Evolutionary conservation across 352 stramenopile genomes (phyloP).

Genomic region (Globisporangium apiculatum): DNA sequence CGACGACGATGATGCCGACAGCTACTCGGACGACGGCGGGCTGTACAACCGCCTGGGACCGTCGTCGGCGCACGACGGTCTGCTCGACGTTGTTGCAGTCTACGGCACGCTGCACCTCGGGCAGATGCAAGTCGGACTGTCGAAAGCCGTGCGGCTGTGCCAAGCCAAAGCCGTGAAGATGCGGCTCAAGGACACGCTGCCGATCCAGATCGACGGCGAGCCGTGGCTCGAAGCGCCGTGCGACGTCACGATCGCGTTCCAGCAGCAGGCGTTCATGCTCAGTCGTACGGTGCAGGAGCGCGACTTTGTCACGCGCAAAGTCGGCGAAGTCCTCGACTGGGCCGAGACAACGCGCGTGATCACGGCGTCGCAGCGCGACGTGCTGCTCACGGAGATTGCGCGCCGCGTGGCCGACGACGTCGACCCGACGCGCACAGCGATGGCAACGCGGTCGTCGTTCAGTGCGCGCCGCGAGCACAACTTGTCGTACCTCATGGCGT

Average conservation of each 20-base stretch:
- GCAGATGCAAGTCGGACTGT: conserved; percentile 89
- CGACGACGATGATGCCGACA: conserved; percentile 17
- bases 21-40: conserved; percentile 21
- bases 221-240: conserved; percentile 88
- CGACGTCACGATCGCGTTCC: conserved; percentile 75
- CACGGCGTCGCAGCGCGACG: conserved; percentile 54
- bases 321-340: conserved; percentile 81
- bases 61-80: conserved; percentile 83
- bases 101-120: conserved; percentile 91
- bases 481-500: conserved; percentile 14
- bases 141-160: conserved; percentile 69
- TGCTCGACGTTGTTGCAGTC: conserved; percentile 91
- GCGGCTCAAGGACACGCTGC: conserved; percentile 50
- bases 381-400: conserved; percentile 66
- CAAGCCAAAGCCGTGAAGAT: conserved; percentile 62
- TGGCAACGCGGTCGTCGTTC: conserved; percentile 13
- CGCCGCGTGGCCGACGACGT: conserved; percentile 46
- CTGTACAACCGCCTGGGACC: conserved; percentile 26
- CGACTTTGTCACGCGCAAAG: conserved; percentile 71
- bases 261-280: conserved; percentile 84
- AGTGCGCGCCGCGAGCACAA: conserved; percentile 7
- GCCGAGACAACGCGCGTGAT: conserved; percentile 71
- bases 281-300: conserved; percentile 66
- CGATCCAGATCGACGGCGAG: conserved; percentile 93
- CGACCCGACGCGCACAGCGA: conserved; percentile 5